Percentiles rank a stretch among this genome's conserved stretches.
Conservation (phyloP, 164 flowering plant species). For the Akebia trifoliata region DNA sequence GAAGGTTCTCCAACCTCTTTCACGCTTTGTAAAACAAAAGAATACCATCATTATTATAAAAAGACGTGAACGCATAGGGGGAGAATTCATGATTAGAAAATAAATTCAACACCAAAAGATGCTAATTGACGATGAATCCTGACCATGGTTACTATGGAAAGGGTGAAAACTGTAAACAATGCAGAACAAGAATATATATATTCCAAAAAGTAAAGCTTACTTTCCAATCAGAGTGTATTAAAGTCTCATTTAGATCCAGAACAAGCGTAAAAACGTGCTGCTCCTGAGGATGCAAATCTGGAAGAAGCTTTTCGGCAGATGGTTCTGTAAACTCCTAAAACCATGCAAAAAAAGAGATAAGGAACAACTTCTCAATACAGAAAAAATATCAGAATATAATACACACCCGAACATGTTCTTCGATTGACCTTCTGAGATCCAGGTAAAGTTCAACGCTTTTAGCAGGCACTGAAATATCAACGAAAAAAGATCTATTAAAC, state of each 20-base stretch:
- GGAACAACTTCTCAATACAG: neutral
- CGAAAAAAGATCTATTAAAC: neutral
- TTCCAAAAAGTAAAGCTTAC: conserved; percentile 26
- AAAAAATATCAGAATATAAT: neutral
- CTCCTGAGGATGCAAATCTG: conserved; percentile 83
- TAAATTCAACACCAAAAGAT: neutral
- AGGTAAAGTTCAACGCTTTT: conserved; percentile 63
- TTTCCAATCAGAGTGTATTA: conserved; percentile 88
- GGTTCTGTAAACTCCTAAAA: conserved; percentile 84
- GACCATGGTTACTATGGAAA: neutral
- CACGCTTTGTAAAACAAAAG: conserved; percentile 51
- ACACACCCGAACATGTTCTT: conserved; percentile 75
- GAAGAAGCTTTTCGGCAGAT: conserved; percentile 87
- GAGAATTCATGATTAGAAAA: neutral
- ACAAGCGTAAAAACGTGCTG: conserved; percentile 86
- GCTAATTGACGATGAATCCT: neutral
- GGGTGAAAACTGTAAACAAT: neutral
- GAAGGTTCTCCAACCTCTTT: conserved; percentile 94
- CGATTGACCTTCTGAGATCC: conserved; percentile 63
- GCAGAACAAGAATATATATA: neutral
- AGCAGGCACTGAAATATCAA: conserved; percentile 59
- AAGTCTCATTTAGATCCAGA: conserved; percentile 84
- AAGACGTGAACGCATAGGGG: neutral
- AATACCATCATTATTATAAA: neutral
- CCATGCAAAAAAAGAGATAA: conserved; percentile 3